Base-by-base conservation (phyloP, 805 yeast genomes). In the Sungouiozyma ichnusensis region DNA sequence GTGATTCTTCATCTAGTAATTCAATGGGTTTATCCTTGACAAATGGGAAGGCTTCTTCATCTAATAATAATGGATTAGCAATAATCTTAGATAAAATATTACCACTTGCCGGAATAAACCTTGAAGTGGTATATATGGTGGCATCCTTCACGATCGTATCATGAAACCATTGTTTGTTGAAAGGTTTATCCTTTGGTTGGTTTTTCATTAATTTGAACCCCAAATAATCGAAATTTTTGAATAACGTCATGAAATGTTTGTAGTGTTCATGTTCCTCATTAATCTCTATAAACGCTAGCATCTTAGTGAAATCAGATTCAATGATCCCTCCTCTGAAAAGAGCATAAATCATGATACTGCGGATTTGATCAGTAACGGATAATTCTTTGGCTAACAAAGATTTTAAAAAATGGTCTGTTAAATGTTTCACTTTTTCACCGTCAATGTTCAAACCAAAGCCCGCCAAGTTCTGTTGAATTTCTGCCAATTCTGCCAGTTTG, bases 281-380 rank as follows among this genome's bases (percentile, higher is more conserved):
- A 20, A 69, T 42, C 0, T 66, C 68, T 36, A 68, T 64, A 46
- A 81, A 92, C 39, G 72, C 65, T 35, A 80, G 71, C 33, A 92
- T 63, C 56, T 88, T 86, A 38, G 66, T 61, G 47, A 81, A 75
- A 64, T 92, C 99, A 6, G 71, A 57, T 52, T 77, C 81, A 4
- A 83, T 70, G 14, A 92, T 64, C 0, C 96, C 95, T 3, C 88
- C 90, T 49, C 97, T 72, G 57, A 78, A 81, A 20, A 87, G 59
- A 0, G 85, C 81, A 60, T 92, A 92, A 2, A 83, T 63, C 16
- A 84, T 66, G 13, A 92, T 73, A 20, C 83, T 65, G 45, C 98
- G 73, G 43, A 86, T 66, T 55, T 85, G 85, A 54, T 85, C 94
- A 15, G 72, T 72, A 43, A 70, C 67, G 20, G 68, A 74, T 36